Conservation (phyloP, 2,329 filamentous ascomycete species). For the Diaporthe velutina region DNA sequence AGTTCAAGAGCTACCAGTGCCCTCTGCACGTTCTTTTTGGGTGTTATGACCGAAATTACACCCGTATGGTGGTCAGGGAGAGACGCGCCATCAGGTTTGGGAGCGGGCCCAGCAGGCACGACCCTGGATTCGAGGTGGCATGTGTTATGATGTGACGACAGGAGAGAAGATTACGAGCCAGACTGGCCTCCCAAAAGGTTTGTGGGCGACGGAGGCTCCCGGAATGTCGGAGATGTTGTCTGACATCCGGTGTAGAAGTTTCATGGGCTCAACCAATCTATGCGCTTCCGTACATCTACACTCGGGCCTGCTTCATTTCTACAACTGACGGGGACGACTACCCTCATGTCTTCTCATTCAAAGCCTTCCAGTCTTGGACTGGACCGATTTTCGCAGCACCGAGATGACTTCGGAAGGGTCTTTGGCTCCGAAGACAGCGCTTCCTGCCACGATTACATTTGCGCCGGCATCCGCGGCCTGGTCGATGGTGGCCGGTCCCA, state of each 20-base stretch:
- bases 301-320: not conserved
- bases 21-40: slow-evolving; percentile 56
- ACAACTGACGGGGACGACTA: not conserved
- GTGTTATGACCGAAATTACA: slow-evolving; percentile 61
- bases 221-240: too few relatives aligned
- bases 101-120: slow-evolving; percentile 54
- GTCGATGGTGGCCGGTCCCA: slow-evolving; percentile 90
- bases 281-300: not conserved
- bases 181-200: not conserved
- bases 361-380: slow-evolving; percentile 65
- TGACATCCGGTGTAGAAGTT: slow-evolving; percentile 12
- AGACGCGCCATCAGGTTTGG: slow-evolving; percentile 62
- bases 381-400: slow-evolving; percentile 83
- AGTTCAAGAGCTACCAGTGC: slow-evolving; percentile 52
- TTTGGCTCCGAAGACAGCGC: slow-evolving; percentile 92
- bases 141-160: slow-evolving; percentile 54
- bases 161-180: not conserved
- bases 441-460: slow-evolving; percentile 97
- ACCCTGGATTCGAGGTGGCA: slow-evolving; percentile 53
- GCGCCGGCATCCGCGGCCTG: slow-evolving; percentile 95
- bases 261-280: not conserved
- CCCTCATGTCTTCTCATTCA: slow-evolving; percentile 40
- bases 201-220: not conserved
- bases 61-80: slow-evolving; percentile 60
- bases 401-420: slow-evolving; percentile 89